Percentiles rank a stretch among this genome's conserved stretches.
Conservation (phyloP, 2,329 filamentous ascomycete species). For the Herpotrichia juniperi region DNA sequence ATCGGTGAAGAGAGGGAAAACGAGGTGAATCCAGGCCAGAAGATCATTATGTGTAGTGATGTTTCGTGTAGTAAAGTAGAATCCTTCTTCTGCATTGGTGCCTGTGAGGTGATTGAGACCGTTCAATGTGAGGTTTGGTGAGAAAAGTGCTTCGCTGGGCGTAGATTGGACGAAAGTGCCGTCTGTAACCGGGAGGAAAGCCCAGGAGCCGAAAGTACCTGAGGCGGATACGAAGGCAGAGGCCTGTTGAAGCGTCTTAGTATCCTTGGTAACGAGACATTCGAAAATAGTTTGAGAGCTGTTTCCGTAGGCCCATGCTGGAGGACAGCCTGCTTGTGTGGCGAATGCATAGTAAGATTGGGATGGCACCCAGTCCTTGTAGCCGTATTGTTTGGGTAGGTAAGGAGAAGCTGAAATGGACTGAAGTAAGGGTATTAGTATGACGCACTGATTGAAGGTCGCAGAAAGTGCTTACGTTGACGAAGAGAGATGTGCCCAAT, state of each 20-base stretch:
- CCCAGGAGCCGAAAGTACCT: conserved; percentile 50
- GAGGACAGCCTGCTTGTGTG: conserved; percentile 32
- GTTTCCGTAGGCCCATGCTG: conserved; percentile 21
- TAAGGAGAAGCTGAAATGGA: conserved; percentile 55
- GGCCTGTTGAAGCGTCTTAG: conserved; percentile 45
- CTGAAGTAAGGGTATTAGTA: conserved; percentile 4
- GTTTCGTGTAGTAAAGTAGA: conserved; percentile 50
- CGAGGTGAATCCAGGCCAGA: conserved; percentile 51
- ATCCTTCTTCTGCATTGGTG: conserved; percentile 61
- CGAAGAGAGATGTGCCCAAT: conserved; percentile 41
- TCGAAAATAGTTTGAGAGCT: conserved; percentile 46
- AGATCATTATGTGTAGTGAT: conserved; percentile 52
- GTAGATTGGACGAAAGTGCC: conserved; percentile 45
- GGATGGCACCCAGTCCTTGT: conserved; percentile 53
- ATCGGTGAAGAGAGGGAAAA: conserved; percentile 41
- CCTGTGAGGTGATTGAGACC: conserved; percentile 43
- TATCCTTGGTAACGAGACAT: conserved; percentile 48
- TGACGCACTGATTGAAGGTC: neutral
- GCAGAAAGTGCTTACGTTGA: conserved; percentile 31
- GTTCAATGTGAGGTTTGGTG: conserved; percentile 44
- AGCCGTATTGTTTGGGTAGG: conserved; percentile 60
- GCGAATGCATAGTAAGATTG: conserved; percentile 56
- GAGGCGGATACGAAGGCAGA: conserved; percentile 41
- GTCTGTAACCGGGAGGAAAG: conserved; percentile 53
- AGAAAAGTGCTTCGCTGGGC: conserved; percentile 46